Evolutionary conservation across 2,329 filamentous ascomycete genomes (phyloP), one percentile per base, ranked within the genome.

Genomic region (Hymenoscyphus linearis): DNA sequence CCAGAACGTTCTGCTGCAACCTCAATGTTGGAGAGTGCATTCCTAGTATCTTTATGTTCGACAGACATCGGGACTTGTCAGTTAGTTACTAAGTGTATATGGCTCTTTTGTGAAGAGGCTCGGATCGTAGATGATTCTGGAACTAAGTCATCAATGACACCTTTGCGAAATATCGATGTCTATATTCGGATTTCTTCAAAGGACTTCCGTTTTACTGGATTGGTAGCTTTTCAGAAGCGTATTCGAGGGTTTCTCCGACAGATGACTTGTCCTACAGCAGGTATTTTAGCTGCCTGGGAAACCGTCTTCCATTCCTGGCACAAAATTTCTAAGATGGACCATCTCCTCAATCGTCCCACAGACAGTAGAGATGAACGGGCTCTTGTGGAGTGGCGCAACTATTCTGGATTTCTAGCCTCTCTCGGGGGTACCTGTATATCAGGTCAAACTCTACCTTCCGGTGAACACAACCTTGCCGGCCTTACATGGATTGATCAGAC

Each of bases 221-320:
- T 88, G 7, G 86, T 89, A 12, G 86, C 86, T 2, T 89, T 89
- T 68, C 86, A 89, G 66, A 88, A 88, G 69, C 79, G 86, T 47
- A 79, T 86, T 35, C 80, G 86, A 52, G 78, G 79, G 13, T 77
- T 88, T 35, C 71, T 89, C 25, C 77, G 84, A 26, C 80, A 80
- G 55, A 82, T 88, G 76, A 79, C 83, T 55, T 82, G 81, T 65
- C 86, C 86, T 22, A 86, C 84, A 12, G 76, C 78, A n/a, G 85
- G 85, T n/a, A 87, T 89, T 58, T 74, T 89, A 31, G 80, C 82
- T 60, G 85, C 86, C 2, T 89, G 86, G 86, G 85, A 87, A 67
- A 77, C 78, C 18, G 84, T 85, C 1, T 88, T 89, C 66, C 81
- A 86, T 34, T 80, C 80, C 60, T 89, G 86, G 86, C 77, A 86